Evolutionary conservation across 2,329 filamentous ascomycete genomes (phyloP), one percentile per base, ranked within the genome.

Genomic region (Penicillium sp.): DNA sequence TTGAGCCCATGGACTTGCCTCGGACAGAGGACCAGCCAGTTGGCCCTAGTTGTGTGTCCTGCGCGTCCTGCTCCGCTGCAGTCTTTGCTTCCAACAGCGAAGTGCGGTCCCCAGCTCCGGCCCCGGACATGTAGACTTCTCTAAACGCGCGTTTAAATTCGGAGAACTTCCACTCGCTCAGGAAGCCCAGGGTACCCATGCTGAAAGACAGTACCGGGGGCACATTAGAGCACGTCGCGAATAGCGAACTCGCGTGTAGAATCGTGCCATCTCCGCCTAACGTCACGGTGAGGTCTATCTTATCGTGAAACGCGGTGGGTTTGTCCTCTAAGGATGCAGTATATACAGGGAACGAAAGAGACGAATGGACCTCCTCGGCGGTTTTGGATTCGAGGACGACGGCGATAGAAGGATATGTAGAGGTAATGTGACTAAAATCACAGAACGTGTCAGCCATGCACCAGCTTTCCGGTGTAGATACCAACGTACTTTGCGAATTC

Each of bases 211-310:
- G 78, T 30, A 99, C 88, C 0, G 94, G 94, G 0, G 94, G 94
- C 0, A 99, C 92, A 39, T 85, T 84, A 2, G 82, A 79, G 40
- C 89, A 85, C 33, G 89, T 87, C 53, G 90, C 90, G 74, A 95
- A 97, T 5, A 96, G 80, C 48, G 88, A 92, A 2, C 90, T 88
- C 0, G 91, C 91, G 53, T 89, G 88, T 42, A 96, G 74, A 48
- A 96, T 92, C 2, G 91, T 96, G 54, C 91, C 91, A 70, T 99
- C 94, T 38, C 94, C 94, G 47, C 94, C 94, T 44, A 99, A 84
- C 0, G 94, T 97, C 39, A 90, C 86, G 20, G 92, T 87, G 52
- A 96, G 79, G 66, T 99, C 94, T 53, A 95, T 87, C 74, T 94
- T 96, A 51, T 84, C 78, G 36, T 90, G 84, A 48, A 94, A 83